phyloP scores from a whole-genome alignment of 2,329 filamentous ascomycete genomes.

The Cladorrhinum sp. region DNA sequence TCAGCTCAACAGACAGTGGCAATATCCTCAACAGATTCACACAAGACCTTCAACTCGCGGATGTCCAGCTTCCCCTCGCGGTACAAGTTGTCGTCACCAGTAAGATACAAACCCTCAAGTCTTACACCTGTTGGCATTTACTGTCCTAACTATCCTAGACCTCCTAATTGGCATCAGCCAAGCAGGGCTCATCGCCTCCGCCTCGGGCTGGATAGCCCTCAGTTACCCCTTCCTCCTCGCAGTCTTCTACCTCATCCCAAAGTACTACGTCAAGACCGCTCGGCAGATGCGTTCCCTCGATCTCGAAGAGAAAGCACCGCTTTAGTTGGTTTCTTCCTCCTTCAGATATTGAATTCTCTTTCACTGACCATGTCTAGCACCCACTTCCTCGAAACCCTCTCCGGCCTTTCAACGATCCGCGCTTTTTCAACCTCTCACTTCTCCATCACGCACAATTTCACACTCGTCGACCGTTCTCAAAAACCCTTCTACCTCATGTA shows the following conservation, averaged over 20 bases:
- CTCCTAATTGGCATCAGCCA: conserved; percentile 34
- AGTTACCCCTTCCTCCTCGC: conserved; percentile 40
- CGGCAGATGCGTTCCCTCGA: conserved; percentile 49
- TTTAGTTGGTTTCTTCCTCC: conserved; percentile 36
- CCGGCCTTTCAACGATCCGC: conserved; percentile 47
- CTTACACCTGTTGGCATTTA: not conserved
- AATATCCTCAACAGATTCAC: conserved; percentile 33
- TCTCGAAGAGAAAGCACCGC: conserved; percentile 46
- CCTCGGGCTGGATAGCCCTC: conserved; percentile 41
- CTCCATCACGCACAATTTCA: conserved; percentile 36
- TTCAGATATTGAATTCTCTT: not conserved
- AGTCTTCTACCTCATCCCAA: conserved; percentile 42
- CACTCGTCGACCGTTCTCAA: conserved; percentile 30
- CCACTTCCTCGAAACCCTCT: conserved; percentile 48
- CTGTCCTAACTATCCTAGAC: not conserved
- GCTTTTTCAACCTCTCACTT: conserved; percentile 47
- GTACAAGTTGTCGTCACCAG: conserved; percentile 24
- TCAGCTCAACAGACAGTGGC: conserved; percentile 23
- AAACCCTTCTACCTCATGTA: conserved; percentile 20
- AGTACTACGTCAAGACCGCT: conserved; percentile 48
- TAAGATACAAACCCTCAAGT: not conserved
- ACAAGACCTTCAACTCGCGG: conserved; percentile 29
- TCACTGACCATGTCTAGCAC: not conserved
- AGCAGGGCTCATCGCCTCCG: conserved; percentile 41
- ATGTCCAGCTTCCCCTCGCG: conserved; percentile 9